phyloP scores from a whole-genome alignment of 768 basidiomycete genomes.

The Suillus subalutaceus region DNA sequence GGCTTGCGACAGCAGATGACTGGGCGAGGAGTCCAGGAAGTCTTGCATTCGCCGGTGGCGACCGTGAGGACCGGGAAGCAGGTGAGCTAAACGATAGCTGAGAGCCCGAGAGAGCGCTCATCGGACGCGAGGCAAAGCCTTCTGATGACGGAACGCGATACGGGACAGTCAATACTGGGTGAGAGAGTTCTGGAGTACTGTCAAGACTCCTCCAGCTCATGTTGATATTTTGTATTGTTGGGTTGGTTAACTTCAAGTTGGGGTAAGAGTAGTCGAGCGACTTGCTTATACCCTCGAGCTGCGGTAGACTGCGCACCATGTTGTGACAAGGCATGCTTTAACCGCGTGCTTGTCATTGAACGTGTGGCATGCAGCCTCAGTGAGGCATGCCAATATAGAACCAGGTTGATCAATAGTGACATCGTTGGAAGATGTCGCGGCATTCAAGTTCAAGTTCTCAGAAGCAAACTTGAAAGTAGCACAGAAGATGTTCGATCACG shows the following conservation, averaged over 20 bases:
- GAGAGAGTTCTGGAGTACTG: constrained; percentile 6
- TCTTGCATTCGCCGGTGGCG: background rate
- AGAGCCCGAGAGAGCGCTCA: constrained; percentile 11
- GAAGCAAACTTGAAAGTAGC: constrained; percentile 4
- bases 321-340: background rate
- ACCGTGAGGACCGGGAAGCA: constrained; percentile 2
- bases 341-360: constrained; percentile 2
- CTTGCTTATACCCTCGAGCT: constrained; percentile 1
- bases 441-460: constrained; percentile 4
- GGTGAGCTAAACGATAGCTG: constrained; percentile 10
- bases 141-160: constrained; percentile 8
- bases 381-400: background rate
- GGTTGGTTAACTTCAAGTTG: background rate
- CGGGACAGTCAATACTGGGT: constrained; percentile 4
- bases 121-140: constrained; percentile 9
- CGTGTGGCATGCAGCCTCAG: background rate
- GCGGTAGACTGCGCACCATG: background rate
- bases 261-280: background rate
- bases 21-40: constrained; percentile 9
- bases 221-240: background rate
- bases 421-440: background rate
- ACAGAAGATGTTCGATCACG: background rate
- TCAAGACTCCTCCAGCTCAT: constrained; percentile 15
- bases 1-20: constrained; percentile 6
- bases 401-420: background rate